A percentile compares a stretch with the other conserved stretches of the same genome.
These are phyloP conservation scores for Yamadazyma paraphyllophila DNA, from an alignment of 805 yeast species.

Conservation along the genomic window DNA sequence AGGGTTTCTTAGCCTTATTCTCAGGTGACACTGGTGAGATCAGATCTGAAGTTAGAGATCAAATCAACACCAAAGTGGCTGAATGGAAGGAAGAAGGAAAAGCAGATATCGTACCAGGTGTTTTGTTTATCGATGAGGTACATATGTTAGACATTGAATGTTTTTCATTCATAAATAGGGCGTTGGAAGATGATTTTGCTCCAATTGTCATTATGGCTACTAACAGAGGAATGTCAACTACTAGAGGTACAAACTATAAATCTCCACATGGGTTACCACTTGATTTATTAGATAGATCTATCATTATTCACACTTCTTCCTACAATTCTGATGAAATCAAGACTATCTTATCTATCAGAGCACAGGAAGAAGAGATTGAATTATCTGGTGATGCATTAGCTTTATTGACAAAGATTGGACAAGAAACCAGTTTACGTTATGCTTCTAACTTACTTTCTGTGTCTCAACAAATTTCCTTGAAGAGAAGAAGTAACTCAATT, in stretches of 20 bases:
- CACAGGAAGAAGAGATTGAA: conserved; percentile 92
- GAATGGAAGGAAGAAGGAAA: conserved; percentile 99
- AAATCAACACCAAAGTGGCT: conserved; percentile 93
- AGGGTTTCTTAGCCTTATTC: conserved; percentile 93
- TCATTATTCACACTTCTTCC: conserved; percentile 81
- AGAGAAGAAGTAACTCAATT: conserved; percentile 69
- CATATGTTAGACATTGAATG: conserved; percentile 98
- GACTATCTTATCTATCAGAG: conserved; percentile 82
- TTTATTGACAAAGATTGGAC: conserved; percentile 83
- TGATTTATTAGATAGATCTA: conserved; percentile 89
- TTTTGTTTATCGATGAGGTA: conserved; percentile 94
- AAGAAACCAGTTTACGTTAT: conserved; percentile 87
- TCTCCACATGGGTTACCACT: conserved; percentile 98
- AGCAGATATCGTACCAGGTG: conserved; percentile 98
- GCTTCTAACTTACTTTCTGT: conserved; percentile 90
- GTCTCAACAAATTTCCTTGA: conserved; percentile 79
- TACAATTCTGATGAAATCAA: conserved; percentile 82
- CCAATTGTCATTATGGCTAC: conserved; percentile 99
- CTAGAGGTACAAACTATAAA: conserved; percentile 89
- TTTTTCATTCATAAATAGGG: conserved; percentile 92
- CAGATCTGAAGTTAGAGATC: conserved; percentile 91
- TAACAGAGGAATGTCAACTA: conserved; percentile 89
- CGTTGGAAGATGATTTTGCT: conserved; percentile 92
- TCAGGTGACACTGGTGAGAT: conserved; percentile 98
- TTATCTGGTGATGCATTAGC: conserved; percentile 79